A percentile compares a stretch with the other conserved stretches of the same genome.
Evolutionary conservation across 176 grass and related monocot species (phyloP).

Genomic region (Avena atlantica): DNA sequence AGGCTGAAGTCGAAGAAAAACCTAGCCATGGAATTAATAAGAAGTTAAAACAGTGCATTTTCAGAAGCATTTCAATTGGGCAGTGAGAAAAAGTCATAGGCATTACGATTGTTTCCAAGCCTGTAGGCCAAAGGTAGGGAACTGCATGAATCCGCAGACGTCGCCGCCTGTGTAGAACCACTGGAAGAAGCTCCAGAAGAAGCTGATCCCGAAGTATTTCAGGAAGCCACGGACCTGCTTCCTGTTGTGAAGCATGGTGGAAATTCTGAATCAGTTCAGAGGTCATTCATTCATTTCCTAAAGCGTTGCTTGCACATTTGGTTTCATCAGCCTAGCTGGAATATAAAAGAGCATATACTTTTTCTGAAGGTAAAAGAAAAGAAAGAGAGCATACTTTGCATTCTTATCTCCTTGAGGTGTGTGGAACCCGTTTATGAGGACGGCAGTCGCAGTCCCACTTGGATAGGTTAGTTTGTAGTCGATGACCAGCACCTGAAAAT

Average conservation of each 20-base stretch:
- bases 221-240: slow-evolving; percentile 80
- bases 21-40: slow-evolving; percentile 35
- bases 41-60: background rate
- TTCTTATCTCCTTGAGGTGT: slow-evolving; percentile 87
- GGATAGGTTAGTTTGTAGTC: slow-evolving; percentile 97
- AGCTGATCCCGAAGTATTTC: slow-evolving; percentile 83
- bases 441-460: slow-evolving; percentile 91
- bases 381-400: slow-evolving; percentile 59
- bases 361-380: background rate
- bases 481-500: slow-evolving; percentile 80
- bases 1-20: slow-evolving; percentile 99
- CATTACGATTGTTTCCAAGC: slow-evolving; percentile 96
- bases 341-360: background rate
- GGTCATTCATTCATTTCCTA: slow-evolving; percentile 5
- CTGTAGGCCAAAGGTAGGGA: slow-evolving; percentile 91
- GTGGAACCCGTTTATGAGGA: slow-evolving; percentile 97
- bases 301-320: too few species aligned
- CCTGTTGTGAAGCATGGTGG: slow-evolving; percentile 45
- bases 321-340: slow-evolving; percentile 22
- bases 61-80: background rate
- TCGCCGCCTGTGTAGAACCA: slow-evolving; percentile 94
- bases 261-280: background rate
- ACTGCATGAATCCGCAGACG: slow-evolving; percentile 81
- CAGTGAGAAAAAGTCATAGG: background rate
- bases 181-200: slow-evolving; percentile 95